Base-by-base conservation (phyloP, 176 grass and related monocot species). In the Cenchrus fungigraminus region DNA sequence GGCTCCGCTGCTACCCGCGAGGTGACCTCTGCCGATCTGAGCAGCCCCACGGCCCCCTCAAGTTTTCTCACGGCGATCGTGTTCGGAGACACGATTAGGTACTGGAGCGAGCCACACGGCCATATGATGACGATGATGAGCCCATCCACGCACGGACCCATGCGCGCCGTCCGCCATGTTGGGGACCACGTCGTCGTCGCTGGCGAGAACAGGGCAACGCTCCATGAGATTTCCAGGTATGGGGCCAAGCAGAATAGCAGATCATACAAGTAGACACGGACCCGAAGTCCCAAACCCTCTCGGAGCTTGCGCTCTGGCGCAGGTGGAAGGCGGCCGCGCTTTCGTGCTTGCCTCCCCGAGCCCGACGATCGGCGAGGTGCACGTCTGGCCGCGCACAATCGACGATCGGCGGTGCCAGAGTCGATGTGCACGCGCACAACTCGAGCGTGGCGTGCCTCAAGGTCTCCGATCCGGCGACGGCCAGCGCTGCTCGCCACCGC, bases 401-500 rank as follows among this genome's bases (percentile, higher is more conserved):
- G 34, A 34, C 34, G 34, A 34, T 34, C 3, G 34, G 34, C 34
- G 74, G 62, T 16, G 54, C 54, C 60, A 78, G 6, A 49, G 32
- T 92, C 63, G 84, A 89, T 62, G 84, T 91, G 83, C 54, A 90
- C 4, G 55, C 92, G 12, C 94, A 97, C 65, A 74, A 56, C 71
- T 89, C 77, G 37, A 40, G 37, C 68, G 71, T 92, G 12, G 88
- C 69, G 4, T 89, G 83, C 82, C 56, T 97, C 45, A 81, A 86
- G 31, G 79, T 97, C 37, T 40, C 37, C 37, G 37, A 25, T 97
- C 94, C 4, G 77, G 47, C 29, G 90, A 97, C 22, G 92, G 90
- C 2, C 68, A 83, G 37, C 4, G 65, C 68, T 97, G 62, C 89
- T 97, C 62, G 94, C 92, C 61, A 94, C 92, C 20, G 90, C 92